These are phyloP conservation scores for Tetrapisispora pingtungensis DNA, from an alignment of 805 yeast genomes.

Conservation along the genomic window DNA sequence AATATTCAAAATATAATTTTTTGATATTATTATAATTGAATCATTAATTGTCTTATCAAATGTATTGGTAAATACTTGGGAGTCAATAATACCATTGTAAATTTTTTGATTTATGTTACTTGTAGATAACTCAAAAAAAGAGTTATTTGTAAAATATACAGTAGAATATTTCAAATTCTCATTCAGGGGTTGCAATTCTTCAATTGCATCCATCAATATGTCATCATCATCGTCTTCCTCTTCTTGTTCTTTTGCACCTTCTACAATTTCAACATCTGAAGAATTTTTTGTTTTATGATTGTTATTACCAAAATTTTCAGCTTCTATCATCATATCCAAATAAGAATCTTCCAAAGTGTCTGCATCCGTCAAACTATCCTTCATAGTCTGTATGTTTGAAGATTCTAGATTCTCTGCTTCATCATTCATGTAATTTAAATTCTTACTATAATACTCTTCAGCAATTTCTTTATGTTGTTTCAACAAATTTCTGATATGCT, in stretches of 20 bases:
- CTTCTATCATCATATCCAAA: constrained; percentile 13
- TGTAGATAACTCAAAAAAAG: constrained; percentile 11
- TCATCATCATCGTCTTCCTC: background rate
- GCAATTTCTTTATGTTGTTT: background rate
- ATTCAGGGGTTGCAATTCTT: background rate
- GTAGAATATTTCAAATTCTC: background rate
- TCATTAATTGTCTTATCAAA: constrained; percentile 3
- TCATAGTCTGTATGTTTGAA: background rate
- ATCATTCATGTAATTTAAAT: background rate
- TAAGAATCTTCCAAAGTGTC: constrained; percentile 25
- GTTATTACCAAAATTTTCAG: background rate
- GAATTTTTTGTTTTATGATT: background rate
- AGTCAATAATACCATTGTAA: constrained; percentile 13
- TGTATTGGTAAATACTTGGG: constrained; percentile 7
- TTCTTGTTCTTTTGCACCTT: background rate
- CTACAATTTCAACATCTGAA: no score
- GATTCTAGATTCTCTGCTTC: background rate
- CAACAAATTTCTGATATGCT: background rate
- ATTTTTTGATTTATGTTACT: constrained; percentile 4
- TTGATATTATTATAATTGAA: constrained; percentile 9
- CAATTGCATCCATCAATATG: background rate
- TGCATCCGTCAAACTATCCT: constrained; percentile 11
- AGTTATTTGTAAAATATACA: constrained; percentile 10
- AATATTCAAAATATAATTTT: constrained; percentile 9
- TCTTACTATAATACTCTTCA: background rate